Evolutionary conservation across 345 rosid species (phyloP).

Genomic region (Xanthoceras sorbifolium): DNA sequence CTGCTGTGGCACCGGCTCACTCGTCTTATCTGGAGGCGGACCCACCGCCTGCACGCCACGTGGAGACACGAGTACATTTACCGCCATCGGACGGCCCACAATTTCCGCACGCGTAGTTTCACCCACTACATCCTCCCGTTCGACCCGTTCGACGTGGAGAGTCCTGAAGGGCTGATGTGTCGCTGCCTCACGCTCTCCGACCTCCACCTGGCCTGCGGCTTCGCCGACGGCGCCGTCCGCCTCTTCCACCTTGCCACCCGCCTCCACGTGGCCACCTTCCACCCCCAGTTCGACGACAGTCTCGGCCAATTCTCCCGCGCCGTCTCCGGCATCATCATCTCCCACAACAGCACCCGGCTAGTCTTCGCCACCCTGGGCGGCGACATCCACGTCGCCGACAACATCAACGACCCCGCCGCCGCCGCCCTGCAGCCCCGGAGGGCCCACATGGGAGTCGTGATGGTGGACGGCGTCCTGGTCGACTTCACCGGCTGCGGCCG

Average conservation of each 20-base stretch:
- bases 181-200: conserved; percentile 85
- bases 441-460: conserved; percentile 57
- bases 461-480: conserved; percentile 71
- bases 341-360: conserved; percentile 31
- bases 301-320: conserved; percentile 77
- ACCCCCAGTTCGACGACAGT: conserved; percentile 57
- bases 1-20: conserved; percentile 73
- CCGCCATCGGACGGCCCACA: conserved; percentile 63
- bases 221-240: conserved; percentile 84
- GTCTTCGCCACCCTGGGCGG: conserved; percentile 80
- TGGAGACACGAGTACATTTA: conserved; percentile 76
- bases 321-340: conserved; percentile 69
- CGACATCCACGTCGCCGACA: conserved; percentile 65
- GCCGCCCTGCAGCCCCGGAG: conserved; percentile 40
- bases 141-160: conserved; percentile 58
- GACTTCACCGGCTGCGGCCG: conserved; percentile 76
- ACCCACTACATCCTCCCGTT: conserved; percentile 51
- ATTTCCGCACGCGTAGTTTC: conserved; percentile 52
- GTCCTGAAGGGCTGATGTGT: conserved; percentile 60
- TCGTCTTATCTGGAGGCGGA: conserved; percentile 57
- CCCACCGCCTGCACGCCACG: conserved; percentile 42
- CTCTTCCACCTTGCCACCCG: conserved; percentile 61
- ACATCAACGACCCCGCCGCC: conserved; percentile 28
- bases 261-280: conserved; percentile 58
- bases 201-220: conserved; percentile 73